These are phyloP conservation scores for Ceratocystis lukuohia DNA, from an alignment of 2,329 filamentous ascomycete genomes.

Conservation along the genomic window DNA sequence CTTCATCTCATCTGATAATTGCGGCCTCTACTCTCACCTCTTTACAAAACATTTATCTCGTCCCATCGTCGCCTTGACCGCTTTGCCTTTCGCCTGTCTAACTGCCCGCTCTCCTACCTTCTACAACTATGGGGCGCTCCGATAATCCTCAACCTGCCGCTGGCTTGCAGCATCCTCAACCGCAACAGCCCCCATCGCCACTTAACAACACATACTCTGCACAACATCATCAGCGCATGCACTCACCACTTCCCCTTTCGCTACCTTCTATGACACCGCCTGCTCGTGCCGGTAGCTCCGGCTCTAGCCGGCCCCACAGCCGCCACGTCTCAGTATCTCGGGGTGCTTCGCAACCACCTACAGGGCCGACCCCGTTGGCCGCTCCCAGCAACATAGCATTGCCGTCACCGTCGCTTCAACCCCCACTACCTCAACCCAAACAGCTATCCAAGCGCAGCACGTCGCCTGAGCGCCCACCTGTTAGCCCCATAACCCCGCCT, in stretches of 20 bases:
- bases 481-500: constrained; percentile 44
- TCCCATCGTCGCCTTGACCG: background rate
- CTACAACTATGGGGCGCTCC: constrained; percentile 12
- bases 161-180: constrained; percentile 17
- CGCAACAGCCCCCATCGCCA: constrained; percentile 14
- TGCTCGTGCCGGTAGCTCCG: constrained; percentile 23
- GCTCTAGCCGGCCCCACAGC: constrained; percentile 25
- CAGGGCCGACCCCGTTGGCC: constrained; percentile 10
- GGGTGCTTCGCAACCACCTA: constrained; percentile 13
- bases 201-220: constrained; percentile 13
- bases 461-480: constrained; percentile 37
- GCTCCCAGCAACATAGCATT: constrained; percentile 15
- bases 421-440: constrained; percentile 13
- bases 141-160: constrained; percentile 12
- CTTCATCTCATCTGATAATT: background rate
- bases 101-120: background rate
- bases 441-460: constrained; percentile 26
- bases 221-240: constrained; percentile 15
- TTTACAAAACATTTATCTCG: background rate
- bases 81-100: background rate
- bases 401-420: constrained; percentile 16
- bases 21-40: background rate
- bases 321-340: constrained; percentile 19
- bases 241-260: constrained; percentile 16
- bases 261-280: constrained; percentile 17